A percentile compares a stretch with the other conserved stretches of the same genome.
These are phyloP conservation scores for Neckera pumila DNA, from an alignment of 225 moss, liverwort and hornwort genomes.

Conservation along the genomic window DNA sequence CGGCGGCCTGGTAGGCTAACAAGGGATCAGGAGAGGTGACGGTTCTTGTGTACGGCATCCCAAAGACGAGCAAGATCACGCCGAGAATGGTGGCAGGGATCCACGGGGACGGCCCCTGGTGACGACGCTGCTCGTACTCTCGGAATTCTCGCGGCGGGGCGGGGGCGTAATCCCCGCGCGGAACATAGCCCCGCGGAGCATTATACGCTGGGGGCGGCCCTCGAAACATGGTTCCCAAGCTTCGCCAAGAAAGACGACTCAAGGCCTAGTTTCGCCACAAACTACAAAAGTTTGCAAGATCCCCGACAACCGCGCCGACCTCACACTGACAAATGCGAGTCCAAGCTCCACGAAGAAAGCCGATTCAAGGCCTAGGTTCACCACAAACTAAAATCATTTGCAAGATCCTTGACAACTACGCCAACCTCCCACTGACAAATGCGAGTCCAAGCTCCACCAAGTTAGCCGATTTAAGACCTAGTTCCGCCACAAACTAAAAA, in stretches of 20 bases:
- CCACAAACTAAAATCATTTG: background rate
- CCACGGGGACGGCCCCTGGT: constrained; percentile 37
- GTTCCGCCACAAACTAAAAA: background rate
- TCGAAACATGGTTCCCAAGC: background rate
- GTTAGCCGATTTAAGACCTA: background rate
- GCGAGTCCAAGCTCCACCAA: background rate
- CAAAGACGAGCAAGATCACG: constrained; percentile 30
- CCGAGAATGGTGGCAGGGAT: constrained; percentile 40
- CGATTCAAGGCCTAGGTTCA: background rate
- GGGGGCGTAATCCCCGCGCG: constrained; percentile 6
- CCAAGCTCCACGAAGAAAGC: background rate
- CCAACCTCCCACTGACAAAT: background rate
- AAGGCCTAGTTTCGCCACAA: background rate
- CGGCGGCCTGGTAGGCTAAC: constrained; percentile 28
- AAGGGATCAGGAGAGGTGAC: constrained; percentile 15
- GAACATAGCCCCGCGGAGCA: constrained; percentile 13
- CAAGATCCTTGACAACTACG: background rate
- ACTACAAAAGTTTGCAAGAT: background rate
- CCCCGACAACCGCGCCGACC: background rate
- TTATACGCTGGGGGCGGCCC: constrained; percentile 10
- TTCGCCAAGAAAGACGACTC: background rate
- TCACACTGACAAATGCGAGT: background rate
- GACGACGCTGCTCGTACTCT: constrained; percentile 5
- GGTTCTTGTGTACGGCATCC: constrained; percentile 33
- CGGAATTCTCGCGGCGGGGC: constrained; percentile 11